Evolutionary conservation across 2,329 filamentous ascomycete genomes (phyloP), one percentile per base, ranked within the genome.

Genomic region (Epichloe elymi): DNA sequence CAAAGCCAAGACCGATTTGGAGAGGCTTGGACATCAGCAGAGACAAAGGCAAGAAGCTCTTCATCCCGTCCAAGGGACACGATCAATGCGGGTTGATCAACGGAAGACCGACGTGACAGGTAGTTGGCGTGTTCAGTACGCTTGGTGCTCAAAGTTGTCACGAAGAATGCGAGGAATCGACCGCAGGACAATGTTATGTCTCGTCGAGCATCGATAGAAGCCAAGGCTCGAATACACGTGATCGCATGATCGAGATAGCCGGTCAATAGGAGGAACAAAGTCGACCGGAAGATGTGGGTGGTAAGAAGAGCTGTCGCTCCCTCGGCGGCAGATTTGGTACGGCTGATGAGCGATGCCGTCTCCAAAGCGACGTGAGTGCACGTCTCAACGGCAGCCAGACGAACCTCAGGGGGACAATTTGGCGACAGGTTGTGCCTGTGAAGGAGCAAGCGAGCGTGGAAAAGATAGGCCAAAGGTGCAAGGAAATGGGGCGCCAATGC

Each of bases 351-450:
- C 26, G 78, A 78, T 0, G 86, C 83, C 0, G 90, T 96, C 57
- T 95, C 89, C 51, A 86, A 75, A 0, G 87, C 82, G 8, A 85
- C 82, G 6, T 75, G 73, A 2, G 84, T 78, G 63, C 91, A 96
- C 56, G 85, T 80, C 53, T 90, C 83, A 30, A 96, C 70, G 1
- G 93, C 89, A 6, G 80, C 77, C 3, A 75, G 68, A 42, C 91
- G 80, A 41, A 83, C 79, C 35, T 84, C 75, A 2, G 72, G 66
- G 0, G 83, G 75, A 60, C 85, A 89, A 10, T 73, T 73, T 0
- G 89, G 86, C 0, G 82, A 83, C 8, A 97, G 74, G 61, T 97
- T 96, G 60, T 95, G 89, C 41, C 93, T 81, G 66, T 95, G 88
- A 8, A 98, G 77, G 38, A 93, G 74, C 33, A 96, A 77, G n/a